Evolutionary conservation across 768 basidiomycete species (phyloP).

Genomic region (Zangia roseola): DNA sequence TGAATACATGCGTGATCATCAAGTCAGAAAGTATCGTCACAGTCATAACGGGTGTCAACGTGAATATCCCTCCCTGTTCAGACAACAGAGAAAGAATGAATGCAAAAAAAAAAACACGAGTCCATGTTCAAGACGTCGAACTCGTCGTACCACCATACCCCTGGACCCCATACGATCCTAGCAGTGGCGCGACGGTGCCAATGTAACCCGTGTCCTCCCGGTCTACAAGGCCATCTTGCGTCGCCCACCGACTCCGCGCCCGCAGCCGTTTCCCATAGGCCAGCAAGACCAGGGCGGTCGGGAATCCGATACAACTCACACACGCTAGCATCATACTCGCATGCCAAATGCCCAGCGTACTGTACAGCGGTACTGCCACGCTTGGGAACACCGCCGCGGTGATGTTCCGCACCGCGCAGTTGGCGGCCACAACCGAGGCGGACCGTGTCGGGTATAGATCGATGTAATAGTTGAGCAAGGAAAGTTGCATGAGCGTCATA

Average conservation of each 20-base stretch:
- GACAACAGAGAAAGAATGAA: too few species aligned
- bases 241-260: constrained; percentile 26
- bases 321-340: constrained; percentile 20
- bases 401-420: constrained; percentile 24
- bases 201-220: too few species aligned
- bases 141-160: constrained; percentile 18
- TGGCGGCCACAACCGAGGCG: constrained; percentile 29
- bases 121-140: background rate
- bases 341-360: constrained; percentile 14
- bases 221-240: constrained; percentile 12
- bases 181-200: constrained; percentile 11
- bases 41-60: too few species aligned
- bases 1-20: too few species aligned
- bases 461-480: constrained; percentile 29
- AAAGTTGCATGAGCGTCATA: constrained; percentile 29
- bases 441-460: constrained; percentile 31
- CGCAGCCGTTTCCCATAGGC: constrained; percentile 21
- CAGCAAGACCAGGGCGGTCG: constrained; percentile 18
- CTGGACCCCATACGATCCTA: constrained; percentile 8
- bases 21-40: too few species aligned
- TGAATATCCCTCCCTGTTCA: too few species aligned
- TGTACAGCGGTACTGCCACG: constrained; percentile 24
- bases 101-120: background rate
- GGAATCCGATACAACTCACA: constrained; percentile 26
- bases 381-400: constrained; percentile 23